Evolutionary conservation across 495 filamentous ascomycete genomes (phyloP), one percentile per base, ranked within the genome.

Genomic region (Astrothelium subdiscretum): DNA sequence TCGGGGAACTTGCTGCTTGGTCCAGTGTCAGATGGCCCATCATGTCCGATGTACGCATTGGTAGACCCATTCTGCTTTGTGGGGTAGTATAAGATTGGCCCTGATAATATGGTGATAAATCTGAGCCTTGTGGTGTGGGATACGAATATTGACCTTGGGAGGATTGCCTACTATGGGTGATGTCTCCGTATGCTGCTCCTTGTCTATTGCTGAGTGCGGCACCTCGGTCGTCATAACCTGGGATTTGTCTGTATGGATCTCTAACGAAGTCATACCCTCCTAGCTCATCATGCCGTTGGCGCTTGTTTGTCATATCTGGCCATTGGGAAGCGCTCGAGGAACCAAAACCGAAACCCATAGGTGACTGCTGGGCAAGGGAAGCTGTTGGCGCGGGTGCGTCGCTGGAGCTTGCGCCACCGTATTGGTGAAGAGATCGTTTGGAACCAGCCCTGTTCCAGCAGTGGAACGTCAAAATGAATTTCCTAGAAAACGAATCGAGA

Each of bases 121-220:
- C 48, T 29, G 48, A 54, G 48, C 48, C 48, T 54, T 54, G 48
- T 54, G 48, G 48, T 54, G 48, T n/a, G 3, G 48, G 48, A 29
- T 54, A 54, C 29, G 48, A 24, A 20, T 54, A 54, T 54, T 26
- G 48, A 26, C 48, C 48, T 20, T 54, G 48, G 20, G 48, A 54
- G 48, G 48, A 54, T 54, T 54, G 48, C 48, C 48, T 54, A 29
- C 48, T 54, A 5, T 54, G 48, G 48, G 22, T 54, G 10, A 54
- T 20, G n/a, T 54, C 48, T 54, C 48, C 48, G 24, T n/a, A 54
- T 20, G 24, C 24, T 8, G 48, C n/a, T 24, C 48, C 48, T 24
- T 54, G 48, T 54, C 48, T 54, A 24, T 54, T 54, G 3, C 29
- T 20, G 20, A 27, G 29, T 6, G 29, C 29, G 3, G 6, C 20